Base-by-base conservation (phyloP, 164 flowering plant genomes). In the Tinospora cordifolia region DNA sequence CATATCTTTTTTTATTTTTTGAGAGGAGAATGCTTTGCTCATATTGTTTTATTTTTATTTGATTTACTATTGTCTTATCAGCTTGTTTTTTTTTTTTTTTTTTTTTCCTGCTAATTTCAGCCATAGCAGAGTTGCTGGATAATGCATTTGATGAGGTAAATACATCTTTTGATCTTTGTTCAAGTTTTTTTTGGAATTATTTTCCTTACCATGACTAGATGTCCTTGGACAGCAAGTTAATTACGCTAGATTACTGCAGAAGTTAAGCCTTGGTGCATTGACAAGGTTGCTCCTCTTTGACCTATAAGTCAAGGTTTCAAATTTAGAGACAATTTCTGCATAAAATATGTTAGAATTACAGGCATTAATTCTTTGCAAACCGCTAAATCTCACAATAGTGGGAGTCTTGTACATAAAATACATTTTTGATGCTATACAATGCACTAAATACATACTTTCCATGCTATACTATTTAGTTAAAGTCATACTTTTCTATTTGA, bases 91-190 rank as follows among this genome's bases (percentile, higher is more conserved):
- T 67, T 59, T 51, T 70, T 5, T 44, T 57, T 30, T 22, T 65
- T 73, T 67, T 59, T 51, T 70, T 63, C 15, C 15, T 19, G 66
- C 25, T 74, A 1, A 65, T 73, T 78, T 75, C 95, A 93, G 98
- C 98, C 63, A 72, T 90, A 9, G 98, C 98, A 13, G 98, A 90
- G 77, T 82, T 93, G 72, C 87, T 93, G 70, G 98, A 93, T 80
- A 93, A 93, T 81, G 92, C 98, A n/a, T 66, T 93, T 70, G 95
- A 93, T 79, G 98, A 93, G 98, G 98, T 93, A 79, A 63, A 54
- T 73, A 14, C 51, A n/a, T 24, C 59, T 24, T 38, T 70, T 44
- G 25, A 49, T 58, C 36, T 60, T n/a, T 7, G 17, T 15, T 58
- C 30, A 39, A 69, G 51, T 57, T 21, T 30, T 68, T 8, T 41